These are phyloP conservation scores for Cordyceps cicadae DNA, from an alignment of 2,329 filamentous ascomycete species.

Conservation along the genomic window DNA sequence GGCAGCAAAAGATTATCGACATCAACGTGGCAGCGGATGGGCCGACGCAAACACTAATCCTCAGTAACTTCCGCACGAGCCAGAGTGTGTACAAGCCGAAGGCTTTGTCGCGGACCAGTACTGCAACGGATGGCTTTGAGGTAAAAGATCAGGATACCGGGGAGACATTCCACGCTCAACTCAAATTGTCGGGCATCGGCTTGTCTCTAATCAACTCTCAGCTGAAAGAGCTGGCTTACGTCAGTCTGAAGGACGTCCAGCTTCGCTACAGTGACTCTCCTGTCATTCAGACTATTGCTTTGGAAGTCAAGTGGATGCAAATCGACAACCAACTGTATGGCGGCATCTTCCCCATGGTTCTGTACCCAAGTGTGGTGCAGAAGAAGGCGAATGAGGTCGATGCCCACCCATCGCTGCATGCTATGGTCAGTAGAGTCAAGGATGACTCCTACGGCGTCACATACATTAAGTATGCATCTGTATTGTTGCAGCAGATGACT, in stretches of 20 bases:
- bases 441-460: conserved; percentile 96
- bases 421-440: conserved; percentile 88
- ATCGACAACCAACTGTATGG: conserved; percentile 98
- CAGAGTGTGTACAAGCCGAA: conserved; percentile 77
- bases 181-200: conserved; percentile 83
- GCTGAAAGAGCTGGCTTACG: conserved; percentile 82
- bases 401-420: conserved; percentile 87
- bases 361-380: conserved; percentile 95
- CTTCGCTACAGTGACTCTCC: conserved; percentile 89
- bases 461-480: conserved; percentile 95
- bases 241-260: conserved; percentile 86
- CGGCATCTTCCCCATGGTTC: conserved; percentile 91
- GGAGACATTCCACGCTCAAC: conserved; percentile 79
- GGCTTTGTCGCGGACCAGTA: conserved; percentile 40
- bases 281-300: conserved; percentile 82
- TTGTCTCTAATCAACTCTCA: conserved; percentile 91
- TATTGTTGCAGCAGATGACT: conserved; percentile 95
- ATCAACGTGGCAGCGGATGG: conserved; percentile 94
- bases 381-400: conserved; percentile 97
- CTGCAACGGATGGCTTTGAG: conserved; percentile 61
- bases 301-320: conserved; percentile 97
- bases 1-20: conserved; percentile 81
- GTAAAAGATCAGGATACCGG: conserved; percentile 87
- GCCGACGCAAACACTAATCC: conserved; percentile 85
- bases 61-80: conserved; percentile 88